These are phyloP conservation scores for Wickerhamiella dianesei DNA, from an alignment of 805 yeast species.

Conservation along the genomic window DNA sequence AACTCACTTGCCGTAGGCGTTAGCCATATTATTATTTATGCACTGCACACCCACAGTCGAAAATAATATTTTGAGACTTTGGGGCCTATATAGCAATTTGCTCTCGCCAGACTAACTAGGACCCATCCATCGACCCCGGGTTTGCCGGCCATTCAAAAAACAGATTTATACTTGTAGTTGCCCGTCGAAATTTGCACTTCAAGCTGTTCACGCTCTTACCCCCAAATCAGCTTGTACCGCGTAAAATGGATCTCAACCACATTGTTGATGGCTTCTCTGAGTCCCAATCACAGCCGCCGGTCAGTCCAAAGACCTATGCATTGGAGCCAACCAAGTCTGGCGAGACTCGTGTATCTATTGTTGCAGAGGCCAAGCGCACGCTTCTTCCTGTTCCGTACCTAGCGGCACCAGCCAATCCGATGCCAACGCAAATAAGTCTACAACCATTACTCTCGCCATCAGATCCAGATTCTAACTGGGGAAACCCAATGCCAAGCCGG, in stretches of 20 bases:
- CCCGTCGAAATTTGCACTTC: background rate
- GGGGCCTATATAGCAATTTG: background rate
- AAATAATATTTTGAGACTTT: background rate
- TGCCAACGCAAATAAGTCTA: no score
- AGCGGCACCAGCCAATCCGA: background rate
- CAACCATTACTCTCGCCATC: background rate
- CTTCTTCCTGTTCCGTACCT: background rate
- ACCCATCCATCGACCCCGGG: background rate
- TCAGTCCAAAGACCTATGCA: no score
- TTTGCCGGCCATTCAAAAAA: background rate
- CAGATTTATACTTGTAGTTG: no score
- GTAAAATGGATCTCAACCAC: background rate
- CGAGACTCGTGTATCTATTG: background rate
- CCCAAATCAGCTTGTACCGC: no score
- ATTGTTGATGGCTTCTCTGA: conserved; percentile 20
- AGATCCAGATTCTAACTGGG: no score
- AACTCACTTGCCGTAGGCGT: background rate
- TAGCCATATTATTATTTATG: background rate
- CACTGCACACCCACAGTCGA: background rate
- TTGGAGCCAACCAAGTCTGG: no score
- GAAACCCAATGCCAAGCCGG: no score
- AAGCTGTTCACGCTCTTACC: no score
- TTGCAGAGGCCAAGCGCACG: background rate
- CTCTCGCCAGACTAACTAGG: background rate
- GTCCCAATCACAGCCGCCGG: no score